phyloP scores from a whole-genome alignment of 441 rosid species.

The Pelargonium australe region DNA sequence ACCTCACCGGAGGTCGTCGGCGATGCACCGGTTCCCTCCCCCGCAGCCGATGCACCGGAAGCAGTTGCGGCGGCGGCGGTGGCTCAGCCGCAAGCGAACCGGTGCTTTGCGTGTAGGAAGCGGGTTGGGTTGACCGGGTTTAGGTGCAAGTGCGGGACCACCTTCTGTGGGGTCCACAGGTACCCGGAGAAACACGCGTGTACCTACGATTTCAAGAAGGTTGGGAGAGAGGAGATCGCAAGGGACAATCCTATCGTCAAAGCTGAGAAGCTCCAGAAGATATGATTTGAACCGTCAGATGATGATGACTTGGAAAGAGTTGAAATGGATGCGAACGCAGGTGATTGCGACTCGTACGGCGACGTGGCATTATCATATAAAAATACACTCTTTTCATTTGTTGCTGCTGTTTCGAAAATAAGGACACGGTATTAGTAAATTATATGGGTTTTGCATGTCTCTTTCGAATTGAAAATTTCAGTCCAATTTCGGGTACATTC shows the following conservation, averaged over 20 bases:
- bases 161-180: conserved; percentile 56
- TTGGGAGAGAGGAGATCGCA: conserved; percentile 57
- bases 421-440: background rate
- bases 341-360: background rate
- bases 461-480: background rate
- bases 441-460: background rate
- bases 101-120: conserved; percentile 46
- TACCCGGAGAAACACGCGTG: conserved; percentile 61
- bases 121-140: conserved; percentile 63
- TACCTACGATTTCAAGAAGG: conserved; percentile 47
- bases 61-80: background rate
- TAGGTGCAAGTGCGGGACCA: conserved; percentile 49
- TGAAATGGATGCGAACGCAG: background rate
- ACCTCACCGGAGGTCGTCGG: background rate
- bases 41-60: background rate
- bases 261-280: conserved; percentile 50
- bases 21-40: background rate
- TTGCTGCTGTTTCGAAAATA: background rate
- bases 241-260: conserved; percentile 51
- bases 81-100: conserved; percentile 32
- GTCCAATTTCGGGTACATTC: background rate
- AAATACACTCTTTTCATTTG: too few relatives aligned
- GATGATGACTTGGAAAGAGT: conserved; percentile 14
- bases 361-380: background rate
- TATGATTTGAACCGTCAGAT: conserved; percentile 33